Percentiles rank a stretch among this genome's conserved stretches.
Evolutionary conservation across 179 eudicot genomes (phyloP).

Genomic region (Gypsophila paniculata): DNA sequence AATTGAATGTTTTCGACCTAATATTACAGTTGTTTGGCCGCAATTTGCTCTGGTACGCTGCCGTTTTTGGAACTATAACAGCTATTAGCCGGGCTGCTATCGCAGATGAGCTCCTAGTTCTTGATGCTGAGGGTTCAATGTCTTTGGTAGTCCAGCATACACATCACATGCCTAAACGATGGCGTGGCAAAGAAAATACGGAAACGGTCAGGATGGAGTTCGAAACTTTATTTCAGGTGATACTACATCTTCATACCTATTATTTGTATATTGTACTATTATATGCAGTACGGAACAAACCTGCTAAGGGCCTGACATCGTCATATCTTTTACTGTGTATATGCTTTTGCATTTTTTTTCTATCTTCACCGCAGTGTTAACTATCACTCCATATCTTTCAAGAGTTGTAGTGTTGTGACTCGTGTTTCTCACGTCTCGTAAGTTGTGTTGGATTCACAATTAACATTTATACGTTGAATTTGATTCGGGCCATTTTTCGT

Average conservation of each 20-base stretch:
- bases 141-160: conserved; percentile 78
- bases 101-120: conserved; percentile 71
- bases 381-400: background rate
- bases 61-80: conserved; percentile 90
- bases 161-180: conserved; percentile 86
- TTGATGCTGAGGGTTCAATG: conserved; percentile 84
- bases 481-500: conserved; percentile 1
- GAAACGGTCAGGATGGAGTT: conserved; percentile 64
- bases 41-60: conserved; percentile 93
- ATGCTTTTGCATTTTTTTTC: background rate
- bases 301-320: background rate
- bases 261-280: background rate
- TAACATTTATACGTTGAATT: background rate
- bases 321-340: no score
- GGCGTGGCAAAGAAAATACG: conserved; percentile 90
- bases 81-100: conserved; percentile 86
- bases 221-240: conserved; percentile 91
- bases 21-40: conserved; percentile 79
- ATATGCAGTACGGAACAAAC: background rate
- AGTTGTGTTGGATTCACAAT: no score
- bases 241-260: background rate
- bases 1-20: background rate
- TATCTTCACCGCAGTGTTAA: background rate
- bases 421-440: background rate
- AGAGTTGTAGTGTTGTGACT: background rate